Percentiles rank a stretch among this genome's conserved stretches.
These are phyloP conservation scores for Nitzschia sp. DNA, from an alignment of 108 stramenopile species.

Conservation along the genomic window DNA sequence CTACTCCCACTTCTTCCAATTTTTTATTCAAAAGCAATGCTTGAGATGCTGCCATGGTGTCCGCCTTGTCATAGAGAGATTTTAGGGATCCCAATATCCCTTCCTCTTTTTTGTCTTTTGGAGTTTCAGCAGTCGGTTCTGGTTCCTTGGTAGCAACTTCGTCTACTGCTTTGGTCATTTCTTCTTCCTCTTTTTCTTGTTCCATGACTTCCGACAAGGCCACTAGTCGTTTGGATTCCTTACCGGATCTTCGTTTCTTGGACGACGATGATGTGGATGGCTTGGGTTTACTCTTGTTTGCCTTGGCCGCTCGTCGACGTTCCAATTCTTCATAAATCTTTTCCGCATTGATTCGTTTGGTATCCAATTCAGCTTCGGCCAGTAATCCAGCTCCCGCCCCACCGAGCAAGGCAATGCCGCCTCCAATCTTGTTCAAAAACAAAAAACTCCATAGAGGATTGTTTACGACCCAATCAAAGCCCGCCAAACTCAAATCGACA, in stretches of 20 bases:
- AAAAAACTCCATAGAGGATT: slow-evolving; percentile 56
- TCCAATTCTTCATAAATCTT: slow-evolving; percentile 81
- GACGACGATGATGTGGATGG: slow-evolving; percentile 20
- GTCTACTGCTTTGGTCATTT: slow-evolving; percentile 20
- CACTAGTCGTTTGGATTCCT: slow-evolving; percentile 64
- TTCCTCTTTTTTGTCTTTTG: neutral
- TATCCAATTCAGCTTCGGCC: slow-evolving; percentile 68
- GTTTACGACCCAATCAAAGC: slow-evolving; percentile 75
- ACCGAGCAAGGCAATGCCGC: slow-evolving; percentile 51
- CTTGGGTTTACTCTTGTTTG: neutral
- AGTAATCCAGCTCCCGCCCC: slow-evolving; percentile 64
- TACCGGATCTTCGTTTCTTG: slow-evolving; percentile 57
- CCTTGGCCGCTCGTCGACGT: slow-evolving; percentile 44
- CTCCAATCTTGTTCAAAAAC: slow-evolving; percentile 79
- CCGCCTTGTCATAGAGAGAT: slow-evolving; percentile 78
- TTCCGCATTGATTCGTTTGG: slow-evolving; percentile 72
- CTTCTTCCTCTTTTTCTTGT: neutral
- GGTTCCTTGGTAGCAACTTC: slow-evolving; percentile 6
- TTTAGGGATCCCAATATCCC: slow-evolving; percentile 68
- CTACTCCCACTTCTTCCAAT: slow-evolving; percentile 78
- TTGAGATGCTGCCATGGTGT: slow-evolving; percentile 83
- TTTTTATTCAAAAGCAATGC: slow-evolving; percentile 87
- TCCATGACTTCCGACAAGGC: slow-evolving; percentile 76
- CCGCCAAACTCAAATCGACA: slow-evolving; percentile 31
- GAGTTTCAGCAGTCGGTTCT: slow-evolving; percentile 5